These are phyloP conservation scores for Pulveroboletus sp. DNA, from an alignment of 768 basidiomycete species.

Conservation along the genomic window DNA sequence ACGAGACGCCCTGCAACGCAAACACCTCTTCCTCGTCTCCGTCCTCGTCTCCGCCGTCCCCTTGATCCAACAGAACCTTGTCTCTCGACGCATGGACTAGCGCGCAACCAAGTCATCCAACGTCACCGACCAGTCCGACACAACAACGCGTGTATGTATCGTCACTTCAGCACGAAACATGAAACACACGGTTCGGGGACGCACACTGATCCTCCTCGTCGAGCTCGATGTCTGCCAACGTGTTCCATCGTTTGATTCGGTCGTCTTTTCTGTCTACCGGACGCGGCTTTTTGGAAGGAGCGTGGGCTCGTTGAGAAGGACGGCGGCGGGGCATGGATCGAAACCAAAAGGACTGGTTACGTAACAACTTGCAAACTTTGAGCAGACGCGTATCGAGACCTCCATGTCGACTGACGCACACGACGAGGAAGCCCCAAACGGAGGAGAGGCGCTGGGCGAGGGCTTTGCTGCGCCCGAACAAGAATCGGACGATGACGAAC, in stretches of 20 bases:
- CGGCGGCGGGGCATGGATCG: slow-evolving; percentile 45
- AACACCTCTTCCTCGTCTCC: slow-evolving; percentile 78
- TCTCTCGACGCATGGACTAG: slow-evolving; percentile 74
- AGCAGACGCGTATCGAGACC: not conserved
- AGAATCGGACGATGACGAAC: not conserved
- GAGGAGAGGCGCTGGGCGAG: not conserved
- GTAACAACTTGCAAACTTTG: slow-evolving; percentile 6
- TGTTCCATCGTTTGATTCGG: slow-evolving; percentile 65
- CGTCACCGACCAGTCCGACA: not conserved
- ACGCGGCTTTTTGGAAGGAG: slow-evolving; percentile 40
- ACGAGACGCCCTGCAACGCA: slow-evolving; percentile 55
- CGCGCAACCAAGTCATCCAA: not conserved
- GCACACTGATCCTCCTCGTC: slow-evolving; percentile 79
- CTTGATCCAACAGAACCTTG: slow-evolving; percentile 71
- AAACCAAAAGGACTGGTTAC: slow-evolving; percentile 9
- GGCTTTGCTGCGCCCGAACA: slow-evolving; percentile 2
- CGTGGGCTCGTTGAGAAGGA: slow-evolving; percentile 34
- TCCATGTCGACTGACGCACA: slow-evolving; percentile 4
- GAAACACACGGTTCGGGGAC: slow-evolving; percentile 24
- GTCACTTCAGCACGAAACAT: slow-evolving; percentile 1
- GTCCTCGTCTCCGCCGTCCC: slow-evolving; percentile 45
- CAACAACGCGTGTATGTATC: not conserved
- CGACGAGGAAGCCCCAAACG: slow-evolving; percentile 7
- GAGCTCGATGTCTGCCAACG: slow-evolving; percentile 59
- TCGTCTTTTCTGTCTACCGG: slow-evolving; percentile 48